A percentile compares a stretch with the other conserved stretches of the same genome.
Evolutionary conservation across 164 flowering plant species (phyloP).

Genomic region (Annona cherimola): DNA sequence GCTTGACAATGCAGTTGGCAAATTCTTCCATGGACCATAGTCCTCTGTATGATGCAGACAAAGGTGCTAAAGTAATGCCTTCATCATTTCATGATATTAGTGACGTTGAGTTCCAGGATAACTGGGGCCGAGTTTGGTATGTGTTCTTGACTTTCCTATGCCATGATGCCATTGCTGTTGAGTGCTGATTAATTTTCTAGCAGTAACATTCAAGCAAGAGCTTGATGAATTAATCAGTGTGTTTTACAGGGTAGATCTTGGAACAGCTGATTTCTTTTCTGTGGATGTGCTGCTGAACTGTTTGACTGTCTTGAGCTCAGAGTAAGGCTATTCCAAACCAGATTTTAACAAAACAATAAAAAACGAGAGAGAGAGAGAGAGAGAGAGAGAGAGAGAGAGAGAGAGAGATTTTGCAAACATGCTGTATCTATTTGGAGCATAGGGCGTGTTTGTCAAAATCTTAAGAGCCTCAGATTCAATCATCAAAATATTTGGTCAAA

Average conservation of each 20-base stretch:
- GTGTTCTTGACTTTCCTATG: constrained; percentile 2
- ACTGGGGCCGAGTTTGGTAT: constrained; percentile 92
- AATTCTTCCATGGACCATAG: constrained; percentile 60
- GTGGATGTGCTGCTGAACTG: constrained; percentile 90
- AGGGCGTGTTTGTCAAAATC: no score
- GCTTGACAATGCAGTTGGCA: constrained; percentile 46
- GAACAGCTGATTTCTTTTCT: constrained; percentile 77
- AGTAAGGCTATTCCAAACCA: constrained; percentile 35
- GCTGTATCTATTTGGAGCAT: no score
- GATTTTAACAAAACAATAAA: not conserved
- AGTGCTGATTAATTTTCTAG: not conserved
- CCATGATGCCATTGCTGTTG: not conserved
- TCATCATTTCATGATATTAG: constrained; percentile 92
- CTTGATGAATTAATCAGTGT: constrained; percentile 6
- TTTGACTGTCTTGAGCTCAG: constrained; percentile 79
- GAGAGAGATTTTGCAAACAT: no score
- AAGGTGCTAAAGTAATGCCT: constrained; percentile 70
- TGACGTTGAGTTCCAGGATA: constrained; percentile 92
- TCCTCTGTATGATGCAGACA: constrained; percentile 72
- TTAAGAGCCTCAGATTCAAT: no score
- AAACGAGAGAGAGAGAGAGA: no score
- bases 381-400: no score
- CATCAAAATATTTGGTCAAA: no score
- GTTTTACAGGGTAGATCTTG: constrained; percentile 86
- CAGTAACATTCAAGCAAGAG: constrained; percentile 1